phyloP scores from a whole-genome alignment of 2,329 filamentous ascomycete genomes.

The Beauveria brongniartii region DNA sequence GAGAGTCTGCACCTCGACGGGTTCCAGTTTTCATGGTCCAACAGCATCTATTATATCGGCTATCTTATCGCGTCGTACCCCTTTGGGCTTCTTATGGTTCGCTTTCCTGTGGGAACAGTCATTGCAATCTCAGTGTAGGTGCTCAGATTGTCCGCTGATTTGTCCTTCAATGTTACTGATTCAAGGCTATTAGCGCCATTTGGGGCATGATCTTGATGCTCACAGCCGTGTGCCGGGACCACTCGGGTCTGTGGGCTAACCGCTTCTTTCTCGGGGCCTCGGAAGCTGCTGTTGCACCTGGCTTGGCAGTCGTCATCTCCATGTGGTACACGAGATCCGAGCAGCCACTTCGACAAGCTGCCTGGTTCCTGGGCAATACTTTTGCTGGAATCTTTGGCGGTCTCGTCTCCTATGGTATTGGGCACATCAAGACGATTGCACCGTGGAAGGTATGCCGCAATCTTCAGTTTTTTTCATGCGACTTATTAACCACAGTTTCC shows the following conservation, averaged over 20 bases:
- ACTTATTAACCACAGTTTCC: background rate
- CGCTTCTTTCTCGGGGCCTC: conserved; percentile 26
- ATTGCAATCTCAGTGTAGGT: conserved; percentile 14
- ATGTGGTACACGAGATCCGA: conserved; percentile 29
- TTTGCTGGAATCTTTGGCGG: conserved; percentile 19
- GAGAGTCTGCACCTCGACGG: conserved; percentile 37
- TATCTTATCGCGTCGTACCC: conserved; percentile 31
- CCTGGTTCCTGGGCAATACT: conserved; percentile 22
- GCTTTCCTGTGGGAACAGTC: conserved; percentile 16
- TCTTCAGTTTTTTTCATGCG: background rate
- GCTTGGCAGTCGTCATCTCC: conserved; percentile 21
- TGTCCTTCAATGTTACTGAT: background rate
- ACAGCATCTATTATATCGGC: conserved; percentile 43
- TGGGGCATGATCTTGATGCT: background rate
- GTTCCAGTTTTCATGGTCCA: conserved; percentile 43
- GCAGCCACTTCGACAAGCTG: conserved; percentile 18
- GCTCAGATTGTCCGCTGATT: too few relatives aligned
- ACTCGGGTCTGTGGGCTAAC: conserved; percentile 19
- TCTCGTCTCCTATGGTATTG: conserved; percentile 19
- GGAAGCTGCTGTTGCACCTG: conserved; percentile 24
- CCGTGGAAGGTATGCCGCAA: background rate
- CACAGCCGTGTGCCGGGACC: conserved; percentile 10
- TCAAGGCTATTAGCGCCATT: background rate
- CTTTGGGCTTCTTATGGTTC: conserved; percentile 18
- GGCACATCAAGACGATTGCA: conserved; percentile 13